Evolutionary conservation across 1,284 basidiomycete species (phyloP).

Genomic region (Naganishia sp.): DNA sequence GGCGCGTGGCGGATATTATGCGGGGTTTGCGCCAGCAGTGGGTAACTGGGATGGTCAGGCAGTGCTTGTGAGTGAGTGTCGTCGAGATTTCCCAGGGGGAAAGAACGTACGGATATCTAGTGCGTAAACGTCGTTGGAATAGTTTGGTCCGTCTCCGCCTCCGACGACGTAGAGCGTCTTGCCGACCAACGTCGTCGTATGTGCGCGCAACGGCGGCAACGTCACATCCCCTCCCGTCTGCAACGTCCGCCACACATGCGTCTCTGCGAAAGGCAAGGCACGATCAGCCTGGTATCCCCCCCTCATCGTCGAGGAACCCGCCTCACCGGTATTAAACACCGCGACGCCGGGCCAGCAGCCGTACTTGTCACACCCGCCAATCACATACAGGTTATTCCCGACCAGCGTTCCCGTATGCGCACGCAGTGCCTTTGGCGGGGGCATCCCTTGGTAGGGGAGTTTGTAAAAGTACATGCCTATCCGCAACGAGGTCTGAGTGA

Average conservation of each 20-base stretch:
- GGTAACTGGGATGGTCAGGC: conserved; percentile 45
- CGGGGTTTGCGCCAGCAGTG: conserved; percentile 64
- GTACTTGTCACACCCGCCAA: conserved; percentile 75
- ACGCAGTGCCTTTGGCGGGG: conserved; percentile 73
- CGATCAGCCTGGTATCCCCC: conserved; percentile 2
- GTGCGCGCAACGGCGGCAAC: conserved; percentile 80
- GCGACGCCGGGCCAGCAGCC: conserved; percentile 75
- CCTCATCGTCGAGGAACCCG: neutral
- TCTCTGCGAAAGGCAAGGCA: conserved; percentile 60
- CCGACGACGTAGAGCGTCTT: conserved; percentile 76
- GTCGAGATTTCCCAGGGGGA: conserved; percentile 30
- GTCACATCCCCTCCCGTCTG: conserved; percentile 67
- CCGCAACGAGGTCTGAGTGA: conserved; percentile 22
- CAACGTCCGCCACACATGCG: conserved; percentile 82
- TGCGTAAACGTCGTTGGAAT: conserved; percentile 67
- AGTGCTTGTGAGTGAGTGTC: neutral
- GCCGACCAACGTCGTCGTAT: conserved; percentile 83
- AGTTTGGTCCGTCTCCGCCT: conserved; percentile 73
- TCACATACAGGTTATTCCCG: conserved; percentile 78
- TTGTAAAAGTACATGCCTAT: conserved; percentile 80
- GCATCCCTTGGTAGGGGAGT: conserved; percentile 72
- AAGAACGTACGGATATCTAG: conserved; percentile 67
- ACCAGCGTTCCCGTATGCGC: conserved; percentile 83
- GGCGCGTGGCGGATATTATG: conserved; percentile 55
- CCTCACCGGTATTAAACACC: conserved; percentile 78